Evolutionary conservation across 2,329 filamentous ascomycete genomes (phyloP).

Genomic region (Pochonia chlamydosporia): DNA sequence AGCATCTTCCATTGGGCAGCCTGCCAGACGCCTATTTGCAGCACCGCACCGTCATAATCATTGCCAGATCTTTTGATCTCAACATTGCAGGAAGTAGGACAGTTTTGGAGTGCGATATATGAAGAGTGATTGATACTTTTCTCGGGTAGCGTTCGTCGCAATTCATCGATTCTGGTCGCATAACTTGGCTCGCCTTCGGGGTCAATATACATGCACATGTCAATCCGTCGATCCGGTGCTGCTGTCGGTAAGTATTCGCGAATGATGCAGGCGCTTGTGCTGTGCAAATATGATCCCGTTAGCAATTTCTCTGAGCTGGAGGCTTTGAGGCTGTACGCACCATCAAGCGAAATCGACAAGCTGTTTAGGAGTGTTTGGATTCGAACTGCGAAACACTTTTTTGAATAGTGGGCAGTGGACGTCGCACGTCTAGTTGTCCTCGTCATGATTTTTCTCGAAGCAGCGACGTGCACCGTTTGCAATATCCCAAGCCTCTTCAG

Average conservation of each 20-base stretch:
- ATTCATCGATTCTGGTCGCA: not conserved
- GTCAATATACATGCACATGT: conserved; percentile 12
- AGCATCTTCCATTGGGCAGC: conserved; percentile 13
- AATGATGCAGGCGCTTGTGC: not conserved
- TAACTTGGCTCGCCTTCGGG: not conserved
- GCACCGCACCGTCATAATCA: conserved; percentile 8
- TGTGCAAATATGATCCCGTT: not conserved
- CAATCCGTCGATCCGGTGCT: conserved; percentile 2
- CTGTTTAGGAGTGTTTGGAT: not conserved
- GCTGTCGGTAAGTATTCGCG: not conserved
- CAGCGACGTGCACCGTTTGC: not conserved
- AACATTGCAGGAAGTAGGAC: conserved; percentile 13
- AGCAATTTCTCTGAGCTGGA: not conserved
- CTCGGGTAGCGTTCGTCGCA: not conserved
- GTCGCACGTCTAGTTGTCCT: not conserved
- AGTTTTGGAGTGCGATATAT: conserved; percentile 9
- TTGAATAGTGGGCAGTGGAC: not conserved
- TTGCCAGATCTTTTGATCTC: conserved; percentile 15
- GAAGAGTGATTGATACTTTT: conserved; percentile 14
- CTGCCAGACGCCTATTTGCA: conserved; percentile 16
- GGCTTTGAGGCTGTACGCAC: not conserved
- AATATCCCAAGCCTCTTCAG: not conserved
- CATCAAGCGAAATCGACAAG: not conserved
- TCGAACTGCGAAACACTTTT: not conserved
- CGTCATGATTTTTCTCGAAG: not conserved